Base-by-base conservation (phyloP, 805 yeast species). In the Zygosaccharomyces lentus region DNA sequence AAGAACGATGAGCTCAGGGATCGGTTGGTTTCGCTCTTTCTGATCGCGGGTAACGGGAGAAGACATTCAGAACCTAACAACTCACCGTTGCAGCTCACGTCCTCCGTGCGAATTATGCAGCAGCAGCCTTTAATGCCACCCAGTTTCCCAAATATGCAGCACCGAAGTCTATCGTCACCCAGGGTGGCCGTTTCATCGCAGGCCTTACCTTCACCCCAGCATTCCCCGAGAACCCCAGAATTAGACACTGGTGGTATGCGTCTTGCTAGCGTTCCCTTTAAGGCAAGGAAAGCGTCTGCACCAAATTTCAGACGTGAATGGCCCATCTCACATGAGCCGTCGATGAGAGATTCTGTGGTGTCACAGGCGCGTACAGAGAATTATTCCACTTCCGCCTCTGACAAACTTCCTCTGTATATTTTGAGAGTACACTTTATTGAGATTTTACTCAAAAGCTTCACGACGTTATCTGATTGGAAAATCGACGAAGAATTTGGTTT, bases 401-500 rank as follows among this genome's bases (percentile, higher is more conserved):
- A 38, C 13, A 51, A 49, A 21, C 24, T 52, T 6, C 52, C 53
- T 7, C 42, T 62, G 8, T 56, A 63, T 1, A 45, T 59, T 9
- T 35, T 61, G 17, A 52, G 67, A 35, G 53, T 63, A 4, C 54
- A 47, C 41, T 58, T 57, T 34, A 51, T 56, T n/a, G 60, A 59
- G 17, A 21, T 51, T 3, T 45, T 64, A 15, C 37, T 57, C 12
- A 48, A 45, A 9, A 53, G 52, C 17, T 59, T 58, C 39, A 45
- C 57, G 2, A 26, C 45, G 1, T 34, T 68, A 9, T 36, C 45
- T 1, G 65, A 58, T 25, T 53, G 61, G 47, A 53, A 57, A 16
- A 43, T 67, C 16, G 71, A 68, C 41, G 51, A 61, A 2, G 45
- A 52, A 29, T 64, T 58, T 47, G 75, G 75, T 0, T 43, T 60